phyloP scores from a whole-genome alignment of 805 yeast genomes.

The Cyberlindnera saturnus region DNA sequence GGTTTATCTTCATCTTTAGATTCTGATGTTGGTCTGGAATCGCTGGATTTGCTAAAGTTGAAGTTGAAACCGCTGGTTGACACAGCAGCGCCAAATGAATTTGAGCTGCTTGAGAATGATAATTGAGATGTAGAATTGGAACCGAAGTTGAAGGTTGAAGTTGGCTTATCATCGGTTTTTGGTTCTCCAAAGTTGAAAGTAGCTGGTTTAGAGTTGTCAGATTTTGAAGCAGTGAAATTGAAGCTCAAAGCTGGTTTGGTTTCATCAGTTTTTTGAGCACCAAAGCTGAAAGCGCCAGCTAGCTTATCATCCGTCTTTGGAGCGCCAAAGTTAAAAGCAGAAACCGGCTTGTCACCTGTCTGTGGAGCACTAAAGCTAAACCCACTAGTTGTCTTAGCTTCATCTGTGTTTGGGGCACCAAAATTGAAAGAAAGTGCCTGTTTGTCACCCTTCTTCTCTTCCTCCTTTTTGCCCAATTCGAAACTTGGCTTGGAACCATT shows the following conservation, averaged over 20 bases:
- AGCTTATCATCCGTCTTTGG: conserved; percentile 13
- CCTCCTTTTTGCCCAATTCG: conserved; percentile 23
- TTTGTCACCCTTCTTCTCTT: background rate
- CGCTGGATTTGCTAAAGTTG: conserved; percentile 13
- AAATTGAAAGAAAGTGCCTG: conserved; percentile 1
- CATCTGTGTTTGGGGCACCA: background rate
- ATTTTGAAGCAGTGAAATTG: too few species aligned
- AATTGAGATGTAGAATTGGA: conserved; percentile 1
- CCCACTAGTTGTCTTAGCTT: conserved; percentile 6
- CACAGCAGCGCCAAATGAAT: background rate
- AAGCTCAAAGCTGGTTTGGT: background rate
- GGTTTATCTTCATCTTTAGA: conserved; percentile 29
- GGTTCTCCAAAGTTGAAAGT: conserved; percentile 3
- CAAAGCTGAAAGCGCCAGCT: conserved; percentile 2
- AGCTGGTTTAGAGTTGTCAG: conserved; percentile 12
- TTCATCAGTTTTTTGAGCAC: conserved; percentile 2
- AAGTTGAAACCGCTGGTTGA: conserved; percentile 9
- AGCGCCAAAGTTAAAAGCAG: conserved; percentile 8
- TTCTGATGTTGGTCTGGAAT: conserved; percentile 12
- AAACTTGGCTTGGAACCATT: conserved; percentile 20
- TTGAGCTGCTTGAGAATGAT: too few species aligned
- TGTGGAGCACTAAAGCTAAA: conserved; percentile 18
- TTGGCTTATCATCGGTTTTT: conserved; percentile 4
- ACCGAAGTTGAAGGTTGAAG: conserved; percentile 23
- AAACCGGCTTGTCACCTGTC: background rate